A percentile compares a stretch with the other conserved stretches of the same genome.
Evolutionary conservation across 768 basidiomycete species (phyloP).

Genomic region (Leccinum boreale): DNA sequence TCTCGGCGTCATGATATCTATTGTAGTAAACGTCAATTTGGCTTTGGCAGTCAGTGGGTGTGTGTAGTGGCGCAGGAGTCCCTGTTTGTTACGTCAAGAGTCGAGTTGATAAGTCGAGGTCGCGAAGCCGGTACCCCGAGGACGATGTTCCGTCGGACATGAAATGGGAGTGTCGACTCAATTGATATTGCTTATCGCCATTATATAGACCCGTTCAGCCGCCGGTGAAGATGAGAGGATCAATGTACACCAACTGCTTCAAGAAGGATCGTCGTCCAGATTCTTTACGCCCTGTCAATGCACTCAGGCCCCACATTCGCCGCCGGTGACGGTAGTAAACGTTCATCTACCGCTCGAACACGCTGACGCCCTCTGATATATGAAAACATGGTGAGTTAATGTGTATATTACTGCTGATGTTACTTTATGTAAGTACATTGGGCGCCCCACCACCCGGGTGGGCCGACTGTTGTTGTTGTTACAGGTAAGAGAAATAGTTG

Average conservation of each 20-base stretch:
- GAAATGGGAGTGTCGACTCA: conserved; percentile 5
- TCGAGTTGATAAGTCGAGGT: no score
- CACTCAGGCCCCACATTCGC: no score
- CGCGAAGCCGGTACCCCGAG: background rate
- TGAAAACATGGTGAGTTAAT: conserved; percentile 5
- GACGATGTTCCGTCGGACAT: conserved; percentile 20
- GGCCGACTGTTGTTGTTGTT: background rate
- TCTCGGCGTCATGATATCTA: no score
- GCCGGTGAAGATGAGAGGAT: conserved; percentile 4
- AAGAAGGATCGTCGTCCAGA: conserved; percentile 11
- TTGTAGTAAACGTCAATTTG: no score
- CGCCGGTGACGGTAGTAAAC: background rate
- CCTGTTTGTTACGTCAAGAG: conserved; percentile 7
- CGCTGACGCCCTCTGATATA: background rate
- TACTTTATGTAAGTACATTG: conserved; percentile 20
- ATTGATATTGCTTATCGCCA: conserved; percentile 1
- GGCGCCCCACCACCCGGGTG: background rate
- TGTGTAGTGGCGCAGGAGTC: no score
- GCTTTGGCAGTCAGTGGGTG: no score
- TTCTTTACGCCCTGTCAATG: no score
- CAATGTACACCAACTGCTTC: background rate
- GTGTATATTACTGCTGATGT: background rate
- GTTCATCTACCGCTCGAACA: background rate
- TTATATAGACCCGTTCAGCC: conserved; percentile 5
- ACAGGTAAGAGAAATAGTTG: conserved; percentile 9